phyloP scores from a whole-genome alignment of 129 eudicot genomes.

The Mikania micrantha region DNA sequence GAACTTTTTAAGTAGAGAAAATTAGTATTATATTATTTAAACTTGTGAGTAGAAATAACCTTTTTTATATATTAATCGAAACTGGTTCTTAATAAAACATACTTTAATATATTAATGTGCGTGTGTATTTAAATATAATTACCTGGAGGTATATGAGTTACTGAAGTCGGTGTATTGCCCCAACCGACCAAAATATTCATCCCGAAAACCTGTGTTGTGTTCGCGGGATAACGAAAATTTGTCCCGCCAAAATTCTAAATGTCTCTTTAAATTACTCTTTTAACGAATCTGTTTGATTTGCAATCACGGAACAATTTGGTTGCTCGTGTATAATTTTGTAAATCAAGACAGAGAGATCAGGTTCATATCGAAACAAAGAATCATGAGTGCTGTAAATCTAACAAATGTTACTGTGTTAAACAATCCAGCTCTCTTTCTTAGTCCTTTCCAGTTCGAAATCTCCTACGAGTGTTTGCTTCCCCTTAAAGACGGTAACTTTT shows the following conservation, averaged over 20 bases:
- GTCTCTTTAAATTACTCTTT: neutral
- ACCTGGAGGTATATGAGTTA: too few relatives aligned
- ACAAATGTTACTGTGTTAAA: slow-evolving; percentile 66
- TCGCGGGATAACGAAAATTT: neutral
- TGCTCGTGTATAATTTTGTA: neutral
- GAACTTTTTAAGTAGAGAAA: too few relatives aligned
- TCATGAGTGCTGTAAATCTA: slow-evolving; percentile 81
- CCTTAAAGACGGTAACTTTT: slow-evolving; percentile 55
- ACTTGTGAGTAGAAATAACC: too few relatives aligned
- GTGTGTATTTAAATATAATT: too few relatives aligned
- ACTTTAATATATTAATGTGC: too few relatives aligned
- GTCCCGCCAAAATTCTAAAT: neutral
- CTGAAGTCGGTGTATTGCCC: neutral
- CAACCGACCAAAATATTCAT: neutral
- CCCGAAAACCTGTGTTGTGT: neutral
- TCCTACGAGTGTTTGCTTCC: slow-evolving; percentile 69
- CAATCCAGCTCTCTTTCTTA: slow-evolving; percentile 68
- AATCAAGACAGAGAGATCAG: neutral
- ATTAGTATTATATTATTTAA: too few relatives aligned
- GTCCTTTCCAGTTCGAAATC: slow-evolving; percentile 76
- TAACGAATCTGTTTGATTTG: neutral
- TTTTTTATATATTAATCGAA: too few relatives aligned
- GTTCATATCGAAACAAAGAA: neutral
- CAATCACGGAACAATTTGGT: too few relatives aligned
- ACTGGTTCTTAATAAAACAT: too few relatives aligned